Evolutionary conservation across 2,329 filamentous ascomycete species (phyloP), one percentile per base, ranked within the genome.

Genomic region (Arthrobotrys entomopaga): DNA sequence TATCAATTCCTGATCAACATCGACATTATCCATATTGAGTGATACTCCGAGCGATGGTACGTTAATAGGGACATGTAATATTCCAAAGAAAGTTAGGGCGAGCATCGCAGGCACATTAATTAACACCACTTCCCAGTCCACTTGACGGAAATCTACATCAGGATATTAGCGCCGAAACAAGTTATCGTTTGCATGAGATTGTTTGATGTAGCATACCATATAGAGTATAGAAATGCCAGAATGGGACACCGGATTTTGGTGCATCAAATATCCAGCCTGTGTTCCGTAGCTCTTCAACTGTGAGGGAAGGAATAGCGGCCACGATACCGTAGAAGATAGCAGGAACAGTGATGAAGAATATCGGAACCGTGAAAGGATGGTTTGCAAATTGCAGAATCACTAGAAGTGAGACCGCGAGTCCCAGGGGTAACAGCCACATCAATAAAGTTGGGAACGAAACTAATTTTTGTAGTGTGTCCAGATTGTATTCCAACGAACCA

Each of bases 41-140:
- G 92, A 93, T 56, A 97, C 90, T 0, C 92, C 95, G 70, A 99
- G 83, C 1, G 95, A 95, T 1, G 95, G 95, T 3, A 99, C 93
- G 79, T 99, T 99, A 82, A 99, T 99, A 0, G 95, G 95, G 1
- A 99, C 95, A 80, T 99, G 95, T 1, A 99, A 86, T 65, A 99
- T 90, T 60, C 95, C 95, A 79, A 99, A 99, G 84, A 99, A 99
- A 0, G 95, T 98, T 74, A 99, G 83, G 0, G 95, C 95, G 79
- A 99, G 89, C 91, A 99, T 98, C 29, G 95, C 93, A 0, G 95
- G 95, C 29, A 97, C 86, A 0, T 91, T 93, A 79, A 93, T 89
- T n/a, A 85, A 83, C 56, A 99, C 86, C 1, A 94, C 95, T 50
- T 86, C 85, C 91, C 92, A 97, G 78, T 93, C 87, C 2, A 98